phyloP scores from a whole-genome alignment of 306 rosid genomes.

The Echinosophora koreensis region DNA sequence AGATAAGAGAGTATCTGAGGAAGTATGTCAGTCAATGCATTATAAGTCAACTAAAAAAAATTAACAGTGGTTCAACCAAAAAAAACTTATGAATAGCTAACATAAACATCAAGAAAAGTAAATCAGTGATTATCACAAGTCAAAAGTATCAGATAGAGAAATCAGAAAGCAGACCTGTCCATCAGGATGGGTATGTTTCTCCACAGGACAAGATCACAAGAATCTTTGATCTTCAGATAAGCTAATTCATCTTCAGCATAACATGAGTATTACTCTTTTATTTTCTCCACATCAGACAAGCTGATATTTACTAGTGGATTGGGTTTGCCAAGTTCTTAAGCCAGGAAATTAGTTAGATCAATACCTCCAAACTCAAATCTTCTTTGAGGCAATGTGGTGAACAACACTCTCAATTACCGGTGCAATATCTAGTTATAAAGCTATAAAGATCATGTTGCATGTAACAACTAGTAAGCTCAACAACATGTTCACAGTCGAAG shows the following conservation, averaged over 20 bases:
- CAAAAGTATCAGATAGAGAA: constrained; percentile 6
- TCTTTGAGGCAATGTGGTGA: constrained; percentile 90
- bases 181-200: constrained; percentile 75
- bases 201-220: constrained; percentile 58
- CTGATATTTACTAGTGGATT: constrained; percentile 72
- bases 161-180: constrained; percentile 77
- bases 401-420: constrained; percentile 97
- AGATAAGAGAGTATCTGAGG: no score
- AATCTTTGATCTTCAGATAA: constrained; percentile 65
- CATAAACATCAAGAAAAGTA: constrained; percentile 7
- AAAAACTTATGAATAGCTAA: constrained; percentile 30
- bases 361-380: constrained; percentile 91
- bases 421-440: constrained; percentile 76
- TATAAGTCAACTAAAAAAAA: no score
- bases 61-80: no score
- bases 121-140: constrained; percentile 11
- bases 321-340: constrained; percentile 54
- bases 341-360: constrained; percentile 64
- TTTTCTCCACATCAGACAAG: constrained; percentile 82
- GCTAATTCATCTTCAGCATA: constrained; percentile 95
- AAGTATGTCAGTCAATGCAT: no score
- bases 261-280: constrained; percentile 74
- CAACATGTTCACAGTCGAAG: background rate
- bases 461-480: constrained; percentile 23
- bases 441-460: constrained; percentile 32